Percentiles rank a stretch among this genome's conserved stretches.
These are phyloP conservation scores for Fagopyrum homotropicum DNA, from an alignment of 148 eudicot species.

Conservation along the genomic window DNA sequence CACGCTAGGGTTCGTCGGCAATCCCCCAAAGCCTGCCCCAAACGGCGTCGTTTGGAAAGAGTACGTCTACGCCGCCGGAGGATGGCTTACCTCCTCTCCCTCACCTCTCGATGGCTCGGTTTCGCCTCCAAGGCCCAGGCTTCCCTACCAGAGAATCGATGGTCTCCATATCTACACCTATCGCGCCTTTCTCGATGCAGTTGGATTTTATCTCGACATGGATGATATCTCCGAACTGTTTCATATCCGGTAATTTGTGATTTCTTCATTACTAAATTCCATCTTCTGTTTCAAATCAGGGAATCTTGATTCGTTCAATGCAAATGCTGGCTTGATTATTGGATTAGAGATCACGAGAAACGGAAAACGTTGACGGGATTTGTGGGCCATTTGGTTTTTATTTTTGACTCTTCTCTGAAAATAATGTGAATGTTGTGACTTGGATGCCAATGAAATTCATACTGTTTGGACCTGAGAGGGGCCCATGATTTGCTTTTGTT, in stretches of 20 bases:
- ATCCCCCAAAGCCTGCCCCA: constrained; percentile 10
- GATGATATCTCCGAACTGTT: constrained; percentile 37
- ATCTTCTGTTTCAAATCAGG: not conserved
- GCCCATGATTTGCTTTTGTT: not conserved
- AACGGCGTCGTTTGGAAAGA: constrained; percentile 41
- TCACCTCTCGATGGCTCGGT: not conserved
- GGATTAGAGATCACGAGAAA: not conserved
- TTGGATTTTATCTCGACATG: constrained; percentile 31
- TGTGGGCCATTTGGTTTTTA: not conserved
- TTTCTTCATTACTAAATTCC: not conserved
- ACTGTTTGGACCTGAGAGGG: no score
- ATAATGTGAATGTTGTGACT: not conserved
- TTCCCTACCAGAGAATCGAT: constrained; percentile 47
- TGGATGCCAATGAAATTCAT: not conserved
- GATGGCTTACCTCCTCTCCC: not conserved
- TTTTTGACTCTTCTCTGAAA: not conserved
- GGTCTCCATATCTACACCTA: constrained; percentile 49
- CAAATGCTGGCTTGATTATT: not conserved
- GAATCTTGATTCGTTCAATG: not conserved
- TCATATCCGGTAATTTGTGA: constrained; percentile 39
- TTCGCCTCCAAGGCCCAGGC: constrained; percentile 25
- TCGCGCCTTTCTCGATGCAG: constrained; percentile 45
- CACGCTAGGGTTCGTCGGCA: constrained; percentile 34
- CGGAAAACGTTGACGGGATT: not conserved
- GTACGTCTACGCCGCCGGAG: constrained; percentile 21